Conservation (phyloP, 2,329 filamentous ascomycete species). For the Pseudocercospora fijiensis region DNA sequence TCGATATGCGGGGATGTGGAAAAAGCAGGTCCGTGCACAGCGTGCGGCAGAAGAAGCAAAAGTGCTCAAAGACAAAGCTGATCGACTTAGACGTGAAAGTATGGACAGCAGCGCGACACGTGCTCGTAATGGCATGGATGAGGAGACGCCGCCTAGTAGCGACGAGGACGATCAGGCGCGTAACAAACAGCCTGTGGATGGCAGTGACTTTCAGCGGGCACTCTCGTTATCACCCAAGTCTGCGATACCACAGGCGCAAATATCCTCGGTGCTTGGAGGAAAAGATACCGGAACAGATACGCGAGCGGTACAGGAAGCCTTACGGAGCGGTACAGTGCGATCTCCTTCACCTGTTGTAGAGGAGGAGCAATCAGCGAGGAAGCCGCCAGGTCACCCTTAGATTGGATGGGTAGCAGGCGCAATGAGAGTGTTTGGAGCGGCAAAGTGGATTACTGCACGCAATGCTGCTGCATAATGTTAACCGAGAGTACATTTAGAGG, state of each 20-base stretch:
- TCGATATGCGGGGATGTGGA: slow-evolving; percentile 53
- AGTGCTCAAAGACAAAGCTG: slow-evolving; percentile 51
- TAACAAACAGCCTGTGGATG: slow-evolving; percentile 13
- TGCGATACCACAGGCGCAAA: slow-evolving; percentile 31
- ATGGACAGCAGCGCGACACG: slow-evolving; percentile 45
- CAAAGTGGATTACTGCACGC: slow-evolving; percentile 10
- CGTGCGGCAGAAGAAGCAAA: slow-evolving; percentile 52
- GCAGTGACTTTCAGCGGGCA: slow-evolving; percentile 29
- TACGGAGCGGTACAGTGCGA: slow-evolving; percentile 34
- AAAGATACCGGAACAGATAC: slow-evolving; percentile 31
- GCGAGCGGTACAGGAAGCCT: slow-evolving; percentile 28
- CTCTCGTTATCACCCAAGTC: slow-evolving; percentile 30
- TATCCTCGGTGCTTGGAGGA: slow-evolving; percentile 24
- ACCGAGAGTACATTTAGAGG: slow-evolving; percentile 9
- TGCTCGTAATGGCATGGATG: slow-evolving; percentile 22
- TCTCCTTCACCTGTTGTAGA: slow-evolving; percentile 34
- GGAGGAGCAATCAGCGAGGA: slow-evolving; percentile 21
- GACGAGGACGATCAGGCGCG: slow-evolving; percentile 39
- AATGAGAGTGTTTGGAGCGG: slow-evolving; percentile 9
- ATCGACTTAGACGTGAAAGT: slow-evolving; percentile 49
- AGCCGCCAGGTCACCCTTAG: slow-evolving; percentile 32
- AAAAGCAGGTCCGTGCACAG: slow-evolving; percentile 53
- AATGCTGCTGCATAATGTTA: slow-evolving; percentile 9
- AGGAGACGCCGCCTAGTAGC: slow-evolving; percentile 34
- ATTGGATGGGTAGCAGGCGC: not conserved